These are phyloP conservation scores for Mallotus nudiflorus DNA, from an alignment of 345 rosid species.

Conservation along the genomic window DNA sequence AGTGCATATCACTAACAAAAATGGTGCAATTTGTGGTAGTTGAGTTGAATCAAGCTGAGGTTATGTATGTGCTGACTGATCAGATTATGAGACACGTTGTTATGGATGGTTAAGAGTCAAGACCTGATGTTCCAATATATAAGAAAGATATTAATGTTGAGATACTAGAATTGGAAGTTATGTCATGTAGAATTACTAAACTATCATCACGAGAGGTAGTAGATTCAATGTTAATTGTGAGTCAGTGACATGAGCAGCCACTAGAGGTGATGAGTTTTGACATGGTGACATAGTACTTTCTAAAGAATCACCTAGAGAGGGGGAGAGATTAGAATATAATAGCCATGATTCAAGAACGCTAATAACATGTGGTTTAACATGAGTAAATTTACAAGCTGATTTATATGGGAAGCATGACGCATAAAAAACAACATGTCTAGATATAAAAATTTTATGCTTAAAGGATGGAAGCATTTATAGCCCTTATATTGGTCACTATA, in stretches of 20 bases:
- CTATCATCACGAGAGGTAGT: no score
- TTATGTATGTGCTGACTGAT: no score
- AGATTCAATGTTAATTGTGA: background rate
- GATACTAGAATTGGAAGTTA: no score
- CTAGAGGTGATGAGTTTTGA: background rate
- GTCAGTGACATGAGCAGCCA: background rate
- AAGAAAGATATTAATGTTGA: background rate
- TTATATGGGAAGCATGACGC: background rate
- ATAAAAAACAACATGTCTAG: background rate
- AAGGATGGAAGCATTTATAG: background rate
- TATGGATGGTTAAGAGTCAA: background rate
- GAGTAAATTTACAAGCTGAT: background rate
- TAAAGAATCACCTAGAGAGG: no score
- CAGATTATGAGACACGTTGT: no score
- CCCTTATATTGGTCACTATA: slow-evolving; percentile 8
- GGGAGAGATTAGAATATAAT: background rate
- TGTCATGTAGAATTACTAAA: background rate
- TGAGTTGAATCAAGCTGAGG: no score
- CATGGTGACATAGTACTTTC: background rate
- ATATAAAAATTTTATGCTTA: slow-evolving; percentile 1
- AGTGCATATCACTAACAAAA: no score
- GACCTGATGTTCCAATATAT: background rate
- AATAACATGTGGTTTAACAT: background rate
- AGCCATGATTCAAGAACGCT: slow-evolving; percentile 3
- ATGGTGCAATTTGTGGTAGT: no score